phyloP scores from a whole-genome alignment of 495 filamentous ascomycete genomes.

The Penicillium coffeae region DNA sequence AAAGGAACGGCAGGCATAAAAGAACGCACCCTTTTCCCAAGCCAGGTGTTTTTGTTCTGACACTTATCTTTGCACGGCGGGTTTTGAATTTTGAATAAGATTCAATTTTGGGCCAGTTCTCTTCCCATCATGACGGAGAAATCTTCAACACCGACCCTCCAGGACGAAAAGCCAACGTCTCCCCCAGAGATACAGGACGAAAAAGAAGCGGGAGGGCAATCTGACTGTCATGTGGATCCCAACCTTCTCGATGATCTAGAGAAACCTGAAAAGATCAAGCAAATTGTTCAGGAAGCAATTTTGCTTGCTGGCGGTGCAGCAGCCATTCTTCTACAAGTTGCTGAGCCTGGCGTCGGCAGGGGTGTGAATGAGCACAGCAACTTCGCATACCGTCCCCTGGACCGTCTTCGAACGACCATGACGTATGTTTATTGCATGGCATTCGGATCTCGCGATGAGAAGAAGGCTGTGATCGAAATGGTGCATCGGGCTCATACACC shows the following conservation, averaged over 20 bases:
- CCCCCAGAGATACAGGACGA: background rate
- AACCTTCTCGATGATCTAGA: conserved; percentile 13
- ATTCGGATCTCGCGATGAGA: conserved; percentile 34
- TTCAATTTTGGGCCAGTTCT: too few relatives aligned
- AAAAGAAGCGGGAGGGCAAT: background rate
- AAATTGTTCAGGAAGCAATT: conserved; percentile 34
- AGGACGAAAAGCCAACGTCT: too few relatives aligned
- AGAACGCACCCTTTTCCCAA: too few relatives aligned
- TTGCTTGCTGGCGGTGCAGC: conserved; percentile 34
- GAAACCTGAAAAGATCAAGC: conserved; percentile 27
- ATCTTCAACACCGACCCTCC: too few relatives aligned
- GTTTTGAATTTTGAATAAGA: too few relatives aligned
- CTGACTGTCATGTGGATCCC: background rate
- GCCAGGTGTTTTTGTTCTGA: too few relatives aligned
- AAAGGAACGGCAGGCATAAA: too few relatives aligned
- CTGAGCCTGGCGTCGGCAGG: conserved; percentile 35
- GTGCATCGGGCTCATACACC: conserved; percentile 31
- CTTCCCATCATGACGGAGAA: too few relatives aligned
- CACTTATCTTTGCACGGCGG: too few relatives aligned
- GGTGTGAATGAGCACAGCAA: conserved; percentile 35
- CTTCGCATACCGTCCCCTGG: conserved; percentile 35
- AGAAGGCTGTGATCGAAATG: conserved; percentile 29
- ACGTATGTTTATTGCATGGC: conserved; percentile 43
- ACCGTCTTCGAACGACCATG: conserved; percentile 42
- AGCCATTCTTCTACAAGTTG: conserved; percentile 39